Evolutionary conservation across 371 early-diverging fungal genomes (phyloP).

Genomic region (Nematocida ironsii): DNA sequence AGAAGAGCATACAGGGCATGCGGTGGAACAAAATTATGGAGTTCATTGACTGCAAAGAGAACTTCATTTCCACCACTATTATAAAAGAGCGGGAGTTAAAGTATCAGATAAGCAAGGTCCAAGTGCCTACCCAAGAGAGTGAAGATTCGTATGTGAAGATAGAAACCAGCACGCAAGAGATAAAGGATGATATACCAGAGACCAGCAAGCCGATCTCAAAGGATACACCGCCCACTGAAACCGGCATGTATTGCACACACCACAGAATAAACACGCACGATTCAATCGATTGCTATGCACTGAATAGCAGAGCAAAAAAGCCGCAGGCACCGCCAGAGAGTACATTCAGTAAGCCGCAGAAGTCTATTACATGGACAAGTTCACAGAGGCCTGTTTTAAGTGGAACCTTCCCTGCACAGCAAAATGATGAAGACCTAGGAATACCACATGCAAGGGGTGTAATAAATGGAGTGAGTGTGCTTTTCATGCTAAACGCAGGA

Average conservation of each 20-base stretch:
- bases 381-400: no score
- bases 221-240: neutral
- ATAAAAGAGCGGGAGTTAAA: slow-evolving; percentile 5
- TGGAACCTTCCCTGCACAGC: no score
- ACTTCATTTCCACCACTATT: neutral
- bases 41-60: slow-evolving; percentile 9
- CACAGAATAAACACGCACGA: slow-evolving; percentile 18
- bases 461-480: neutral
- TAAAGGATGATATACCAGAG: no score
- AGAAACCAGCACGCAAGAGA: no score
- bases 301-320: neutral
- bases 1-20: slow-evolving; percentile 7
- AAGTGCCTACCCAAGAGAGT: neutral
- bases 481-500: slow-evolving; percentile 9
- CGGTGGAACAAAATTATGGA: slow-evolving; percentile 2
- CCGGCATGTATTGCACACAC: slow-evolving; percentile 12
- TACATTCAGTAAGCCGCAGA: neutral
- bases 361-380: no score
- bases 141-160: neutral
- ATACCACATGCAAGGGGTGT: neutral
- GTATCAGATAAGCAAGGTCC: neutral
- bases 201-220: neutral
- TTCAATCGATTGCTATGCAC: slow-evolving; percentile 3
- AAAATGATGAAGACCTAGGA: neutral
- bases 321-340: neutral